Base-by-base conservation (phyloP, 805 yeast species). In the Jamesozyma spencerorum region DNA sequence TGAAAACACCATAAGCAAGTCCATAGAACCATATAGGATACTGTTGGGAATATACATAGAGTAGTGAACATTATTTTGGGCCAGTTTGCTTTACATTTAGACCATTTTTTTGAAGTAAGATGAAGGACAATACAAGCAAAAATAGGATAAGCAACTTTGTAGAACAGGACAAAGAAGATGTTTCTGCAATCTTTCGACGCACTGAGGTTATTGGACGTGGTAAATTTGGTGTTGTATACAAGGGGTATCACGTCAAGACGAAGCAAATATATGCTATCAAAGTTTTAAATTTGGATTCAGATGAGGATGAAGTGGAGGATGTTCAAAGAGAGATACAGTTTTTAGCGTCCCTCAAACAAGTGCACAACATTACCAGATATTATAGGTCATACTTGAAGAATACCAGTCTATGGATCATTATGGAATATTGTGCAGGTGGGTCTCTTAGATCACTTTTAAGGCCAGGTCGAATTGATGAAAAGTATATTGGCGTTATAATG, bases 381-480 rank as follows among this genome's bases (percentile, higher is more conserved):
- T 85, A 83, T 56, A 97, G 96, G 0, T 82, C 94, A 0, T 81
- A 82, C 48, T 63, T 94, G 22, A 77, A 79, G 46, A 97, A 90
- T 36, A 82, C 95, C n/a, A 81, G 84, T 53, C 69, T 92, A 29
- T 92, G 98, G 97, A 88, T 92, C 58, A 79, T 92, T 43, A 92
- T 92, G 97, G 99, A 92, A 56, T 77, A 84, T 55, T 90, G 97
- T 62, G 92, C 95, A 1, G 99, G 98, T 13, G 99, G 99, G 0
- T 83, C 95, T 1, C 75, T 85, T 41, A 71, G 98, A 47, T 85
- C 96, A 2, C 66, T 92, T 35, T 63, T 90, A 43, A 76, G 80
- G 53, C 87, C 97, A 0, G 98, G 98, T 0, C 76, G 75, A 29
- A 71, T 94, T 31, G 96, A 87, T 46, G 99, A 92, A 55, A 71